These are phyloP conservation scores for Colletotrichum tamarilloi DNA, from an alignment of 2,329 filamentous ascomycete genomes.

Conservation along the genomic window DNA sequence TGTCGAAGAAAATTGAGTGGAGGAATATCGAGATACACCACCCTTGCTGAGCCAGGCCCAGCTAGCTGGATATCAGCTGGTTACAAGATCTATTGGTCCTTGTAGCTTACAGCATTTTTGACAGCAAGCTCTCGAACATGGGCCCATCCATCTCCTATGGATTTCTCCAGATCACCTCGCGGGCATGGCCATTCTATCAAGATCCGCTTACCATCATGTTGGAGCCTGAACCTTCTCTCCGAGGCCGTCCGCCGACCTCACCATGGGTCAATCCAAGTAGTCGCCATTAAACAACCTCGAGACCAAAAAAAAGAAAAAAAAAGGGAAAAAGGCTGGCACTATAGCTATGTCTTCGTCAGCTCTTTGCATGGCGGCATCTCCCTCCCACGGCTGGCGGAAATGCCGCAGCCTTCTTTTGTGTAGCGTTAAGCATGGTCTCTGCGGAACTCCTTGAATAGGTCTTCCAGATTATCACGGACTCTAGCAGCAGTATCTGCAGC, in stretches of 20 bases:
- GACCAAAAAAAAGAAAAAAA: not conserved
- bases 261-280: too few species aligned
- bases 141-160: not conserved
- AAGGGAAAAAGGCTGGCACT: too few species aligned
- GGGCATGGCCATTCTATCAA: not conserved
- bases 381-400: slow-evolving; percentile 65
- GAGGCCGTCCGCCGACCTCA: too few species aligned
- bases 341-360: too few species aligned
- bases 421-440: slow-evolving; percentile 71
- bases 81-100: not conserved
- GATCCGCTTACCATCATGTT: not conserved
- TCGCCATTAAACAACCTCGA: not conserved
- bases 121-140: not conserved
- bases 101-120: not conserved
- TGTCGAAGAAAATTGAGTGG: too few species aligned
- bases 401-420: slow-evolving; percentile 66
- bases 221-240: too few species aligned
- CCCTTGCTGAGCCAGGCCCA: not conserved
- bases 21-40: too few species aligned
- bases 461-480: slow-evolving; percentile 77
- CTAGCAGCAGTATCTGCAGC: slow-evolving; percentile 65
- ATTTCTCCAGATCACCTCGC: not conserved
- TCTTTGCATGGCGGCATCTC: slow-evolving; percentile 59
- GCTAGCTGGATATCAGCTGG: not conserved
- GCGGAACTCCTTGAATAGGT: slow-evolving; percentile 79